Evolutionary conservation across 257 asterid species (phyloP).

Genomic region (Buddleja alternifolia): DNA sequence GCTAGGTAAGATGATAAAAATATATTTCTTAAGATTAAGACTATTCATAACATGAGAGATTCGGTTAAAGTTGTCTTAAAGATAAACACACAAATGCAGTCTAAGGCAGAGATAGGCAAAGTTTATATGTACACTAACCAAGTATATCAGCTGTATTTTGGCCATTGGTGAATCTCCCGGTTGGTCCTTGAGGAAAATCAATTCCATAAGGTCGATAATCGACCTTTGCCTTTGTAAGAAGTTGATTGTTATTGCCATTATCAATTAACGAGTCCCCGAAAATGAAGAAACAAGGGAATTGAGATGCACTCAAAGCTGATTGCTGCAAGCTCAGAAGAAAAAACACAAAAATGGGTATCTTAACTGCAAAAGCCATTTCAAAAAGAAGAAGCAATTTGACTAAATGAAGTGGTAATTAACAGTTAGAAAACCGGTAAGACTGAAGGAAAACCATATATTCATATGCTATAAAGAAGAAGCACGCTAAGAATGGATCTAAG

Average conservation of each 20-base stretch:
- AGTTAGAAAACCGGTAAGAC: no score
- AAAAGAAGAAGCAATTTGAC: background rate
- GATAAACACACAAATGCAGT: no score
- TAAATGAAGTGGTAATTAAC: no score
- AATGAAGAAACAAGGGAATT: slow-evolving; percentile 63
- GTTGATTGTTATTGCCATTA: slow-evolving; percentile 57
- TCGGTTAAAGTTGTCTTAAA: background rate
- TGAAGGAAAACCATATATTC: no score
- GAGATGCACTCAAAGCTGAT: slow-evolving; percentile 23
- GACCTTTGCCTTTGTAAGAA: slow-evolving; percentile 39
- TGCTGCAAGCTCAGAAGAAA: background rate
- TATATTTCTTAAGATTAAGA: background rate
- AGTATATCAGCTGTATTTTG: slow-evolving; percentile 43
- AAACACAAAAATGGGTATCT: background rate
- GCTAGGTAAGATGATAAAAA: no score
- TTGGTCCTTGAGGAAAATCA: slow-evolving; percentile 53
- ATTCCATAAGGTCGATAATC: slow-evolving; percentile 58
- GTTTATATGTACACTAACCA: slow-evolving; percentile 31
- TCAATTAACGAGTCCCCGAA: slow-evolving; percentile 66
- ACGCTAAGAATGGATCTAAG: no score
- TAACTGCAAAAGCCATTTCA: background rate
- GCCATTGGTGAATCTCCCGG: slow-evolving; percentile 68
- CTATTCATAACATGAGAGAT: background rate
- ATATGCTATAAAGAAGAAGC: no score
- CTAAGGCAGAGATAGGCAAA: background rate